These are phyloP conservation scores for Kuraishia piskuri DNA, from an alignment of 805 yeast species.

Conservation along the genomic window DNA sequence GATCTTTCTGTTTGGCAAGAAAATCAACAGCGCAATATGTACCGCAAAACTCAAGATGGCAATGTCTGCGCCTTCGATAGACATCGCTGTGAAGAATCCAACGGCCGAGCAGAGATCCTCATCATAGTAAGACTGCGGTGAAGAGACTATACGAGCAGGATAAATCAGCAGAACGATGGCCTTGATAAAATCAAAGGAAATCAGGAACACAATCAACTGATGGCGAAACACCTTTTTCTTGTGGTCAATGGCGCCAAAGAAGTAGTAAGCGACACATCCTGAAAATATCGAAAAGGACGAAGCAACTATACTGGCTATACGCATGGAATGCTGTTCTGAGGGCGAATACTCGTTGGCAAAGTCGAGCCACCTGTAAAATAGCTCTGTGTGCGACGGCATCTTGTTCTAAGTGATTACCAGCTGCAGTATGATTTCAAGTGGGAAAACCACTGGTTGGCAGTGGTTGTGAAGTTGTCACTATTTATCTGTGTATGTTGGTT, in stretches of 20 bases:
- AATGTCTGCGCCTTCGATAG: constrained; percentile 81
- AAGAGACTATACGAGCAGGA: constrained; percentile 27
- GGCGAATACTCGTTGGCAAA: not conserved
- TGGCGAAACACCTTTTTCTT: constrained; percentile 58
- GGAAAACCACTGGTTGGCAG: not conserved
- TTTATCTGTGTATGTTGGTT: not conserved
- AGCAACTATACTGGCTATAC: constrained; percentile 38
- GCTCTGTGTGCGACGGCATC: not conserved
- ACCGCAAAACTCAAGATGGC: constrained; percentile 78
- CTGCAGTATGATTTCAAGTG: not conserved
- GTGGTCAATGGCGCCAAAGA: constrained; percentile 55
- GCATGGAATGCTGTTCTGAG: constrained; percentile 9
- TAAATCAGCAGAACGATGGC: constrained; percentile 60
- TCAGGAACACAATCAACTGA: constrained; percentile 56
- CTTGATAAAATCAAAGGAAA: constrained; percentile 69
- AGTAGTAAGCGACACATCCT: constrained; percentile 55
- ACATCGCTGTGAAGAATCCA: constrained; percentile 75
- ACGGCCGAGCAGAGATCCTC: constrained; percentile 47
- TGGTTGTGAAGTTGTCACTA: not conserved
- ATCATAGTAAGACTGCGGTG: constrained; percentile 9
- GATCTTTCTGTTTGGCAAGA: constrained; percentile 46
- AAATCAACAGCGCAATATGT: constrained; percentile 70
- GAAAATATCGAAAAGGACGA: constrained; percentile 39
- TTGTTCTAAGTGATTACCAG: too few species aligned
- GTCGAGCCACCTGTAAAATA: not conserved